A percentile compares a stretch with the other conserved stretches of the same genome.
phyloP scores from a whole-genome alignment of 2,329 filamentous ascomycete genomes.

The Fusarium longipes region DNA sequence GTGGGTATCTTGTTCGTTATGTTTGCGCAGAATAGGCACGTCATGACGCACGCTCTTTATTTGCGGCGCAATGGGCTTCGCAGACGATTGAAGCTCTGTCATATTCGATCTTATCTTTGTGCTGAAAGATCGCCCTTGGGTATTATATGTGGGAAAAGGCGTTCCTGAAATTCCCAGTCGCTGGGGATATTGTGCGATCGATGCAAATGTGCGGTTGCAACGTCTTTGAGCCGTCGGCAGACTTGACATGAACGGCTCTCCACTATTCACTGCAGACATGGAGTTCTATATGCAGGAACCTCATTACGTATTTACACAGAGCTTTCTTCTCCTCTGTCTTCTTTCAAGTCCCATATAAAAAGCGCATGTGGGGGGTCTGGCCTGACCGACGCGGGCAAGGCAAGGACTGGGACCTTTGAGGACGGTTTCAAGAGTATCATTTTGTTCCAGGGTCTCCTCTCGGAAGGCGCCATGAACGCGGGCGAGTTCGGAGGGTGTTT shows the following conservation, averaged over 20 bases:
- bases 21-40: conserved; percentile 33
- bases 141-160: not conserved
- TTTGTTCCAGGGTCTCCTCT: conserved; percentile 12
- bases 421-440: not conserved
- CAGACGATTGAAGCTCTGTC: conserved; percentile 22
- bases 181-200: conserved; percentile 1
- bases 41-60: conserved; percentile 35
- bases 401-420: conserved; percentile 9
- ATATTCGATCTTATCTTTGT: conserved; percentile 12
- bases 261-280: conserved; percentile 31
- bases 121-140: not conserved
- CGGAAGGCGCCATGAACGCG: conserved; percentile 1
- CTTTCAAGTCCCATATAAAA: conserved; percentile 4
- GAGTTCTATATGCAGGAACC: conserved; percentile 23
- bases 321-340: not conserved
- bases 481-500: conserved; percentile 36
- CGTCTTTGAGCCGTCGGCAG: conserved; percentile 2
- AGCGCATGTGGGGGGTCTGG: conserved; percentile 24
- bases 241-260: conserved; percentile 34
- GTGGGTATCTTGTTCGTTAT: conserved; percentile 15
- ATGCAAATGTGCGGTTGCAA: conserved; percentile 10
- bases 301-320: conserved; percentile 40
- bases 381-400: not conserved
- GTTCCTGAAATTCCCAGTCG: not conserved
- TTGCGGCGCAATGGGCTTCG: conserved; percentile 11